These are phyloP conservation scores for Sarocladium brachiariae DNA, from an alignment of 2,329 filamentous ascomycete species.

Conservation along the genomic window DNA sequence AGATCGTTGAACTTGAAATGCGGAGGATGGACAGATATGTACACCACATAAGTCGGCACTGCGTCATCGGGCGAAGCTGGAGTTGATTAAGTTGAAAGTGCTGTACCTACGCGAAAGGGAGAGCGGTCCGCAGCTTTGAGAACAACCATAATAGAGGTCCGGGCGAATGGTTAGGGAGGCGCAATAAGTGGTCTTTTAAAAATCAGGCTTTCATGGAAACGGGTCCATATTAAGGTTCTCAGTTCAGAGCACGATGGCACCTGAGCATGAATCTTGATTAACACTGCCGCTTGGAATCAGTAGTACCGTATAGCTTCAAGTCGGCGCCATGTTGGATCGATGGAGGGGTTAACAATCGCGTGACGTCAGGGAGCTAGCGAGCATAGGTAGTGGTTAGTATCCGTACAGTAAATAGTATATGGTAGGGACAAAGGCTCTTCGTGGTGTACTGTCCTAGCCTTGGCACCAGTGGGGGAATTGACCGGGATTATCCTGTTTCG, in stretches of 20 bases:
- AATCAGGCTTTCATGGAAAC: not conserved
- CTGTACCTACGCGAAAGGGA: too few species aligned
- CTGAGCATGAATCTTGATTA: not conserved
- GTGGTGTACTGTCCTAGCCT: not conserved
- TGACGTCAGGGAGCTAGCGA: slow-evolving; percentile 2
- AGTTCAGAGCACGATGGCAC: not conserved
- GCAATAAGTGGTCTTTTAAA: not conserved
- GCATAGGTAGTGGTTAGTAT: too few species aligned
- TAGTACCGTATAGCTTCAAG: too few species aligned
- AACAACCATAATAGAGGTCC: not conserved
- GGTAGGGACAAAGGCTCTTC: not conserved
- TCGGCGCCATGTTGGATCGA: not conserved
- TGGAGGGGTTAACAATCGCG: not conserved
- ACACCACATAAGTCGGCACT: not conserved
- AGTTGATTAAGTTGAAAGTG: too few species aligned
- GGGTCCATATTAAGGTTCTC: not conserved
- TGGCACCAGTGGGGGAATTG: not conserved
- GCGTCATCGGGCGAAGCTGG: not conserved
- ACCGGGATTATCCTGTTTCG: slow-evolving; percentile 2
- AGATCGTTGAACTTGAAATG: not conserved
- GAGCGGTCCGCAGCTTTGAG: too few species aligned
- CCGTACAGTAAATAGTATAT: too few species aligned
- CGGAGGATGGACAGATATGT: not conserved
- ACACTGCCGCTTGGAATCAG: too few species aligned
- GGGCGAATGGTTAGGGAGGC: not conserved